Conservation (phyloP, 352 stramenopile genomes). For the Pythium plurisporium region DNA sequence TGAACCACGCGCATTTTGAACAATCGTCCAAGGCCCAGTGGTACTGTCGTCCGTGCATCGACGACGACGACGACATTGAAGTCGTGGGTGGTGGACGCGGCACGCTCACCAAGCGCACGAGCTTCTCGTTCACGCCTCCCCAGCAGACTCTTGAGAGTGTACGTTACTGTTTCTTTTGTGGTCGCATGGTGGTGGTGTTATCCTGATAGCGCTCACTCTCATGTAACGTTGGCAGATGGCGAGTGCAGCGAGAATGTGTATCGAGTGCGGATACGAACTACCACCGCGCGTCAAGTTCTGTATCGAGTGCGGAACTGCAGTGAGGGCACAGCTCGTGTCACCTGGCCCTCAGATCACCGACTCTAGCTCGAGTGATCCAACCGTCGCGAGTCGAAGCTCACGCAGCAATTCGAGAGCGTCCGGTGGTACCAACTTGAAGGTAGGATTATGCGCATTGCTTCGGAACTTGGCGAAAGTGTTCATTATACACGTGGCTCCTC, state of each 20-base stretch:
- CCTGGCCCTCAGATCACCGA: conserved; percentile 19
- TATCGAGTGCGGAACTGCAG: conserved; percentile 78
- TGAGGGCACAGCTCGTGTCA: conserved; percentile 50
- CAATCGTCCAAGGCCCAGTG: conserved; percentile 58
- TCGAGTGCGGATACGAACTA: conserved; percentile 82
- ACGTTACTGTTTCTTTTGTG: background rate
- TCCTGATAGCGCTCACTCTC: background rate
- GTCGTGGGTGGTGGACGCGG: conserved; percentile 39
- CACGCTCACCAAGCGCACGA: conserved; percentile 51
- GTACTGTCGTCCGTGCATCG: conserved; percentile 71
- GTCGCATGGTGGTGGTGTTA: background rate
- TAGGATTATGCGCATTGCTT: conserved; percentile 3
- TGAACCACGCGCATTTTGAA: conserved; percentile 57
- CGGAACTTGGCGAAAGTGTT: background rate
- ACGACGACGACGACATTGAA: conserved; percentile 65
- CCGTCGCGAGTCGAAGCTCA: conserved; percentile 23
- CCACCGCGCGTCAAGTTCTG: conserved; percentile 78
- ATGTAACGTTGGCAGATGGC: conserved; percentile 36
- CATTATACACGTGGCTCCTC: background rate
- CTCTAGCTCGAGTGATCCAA: conserved; percentile 10
- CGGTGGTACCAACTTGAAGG: conserved; percentile 42
- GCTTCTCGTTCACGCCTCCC: conserved; percentile 48
- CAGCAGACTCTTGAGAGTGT: conserved; percentile 23
- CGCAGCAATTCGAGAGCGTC: conserved; percentile 43
- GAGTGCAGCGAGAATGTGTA: conserved; percentile 32